These are phyloP conservation scores for Tricholoma furcatifolium DNA, from an alignment of 768 basidiomycete species.

Conservation along the genomic window DNA sequence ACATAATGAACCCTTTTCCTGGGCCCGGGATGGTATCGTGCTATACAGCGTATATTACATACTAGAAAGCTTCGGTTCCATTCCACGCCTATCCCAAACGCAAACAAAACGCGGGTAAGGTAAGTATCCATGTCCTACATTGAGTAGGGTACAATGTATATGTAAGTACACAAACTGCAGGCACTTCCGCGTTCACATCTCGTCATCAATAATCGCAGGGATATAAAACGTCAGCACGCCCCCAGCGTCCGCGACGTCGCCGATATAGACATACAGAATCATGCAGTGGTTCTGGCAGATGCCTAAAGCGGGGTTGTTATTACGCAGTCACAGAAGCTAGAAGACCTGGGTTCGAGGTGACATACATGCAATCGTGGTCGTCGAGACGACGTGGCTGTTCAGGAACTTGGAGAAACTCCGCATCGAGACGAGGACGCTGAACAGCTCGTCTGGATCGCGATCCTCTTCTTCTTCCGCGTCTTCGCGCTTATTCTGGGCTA, in stretches of 20 bases:
- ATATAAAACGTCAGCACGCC: conserved; percentile 89
- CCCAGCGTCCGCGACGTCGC: conserved; percentile 73
- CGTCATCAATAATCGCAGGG: conserved; percentile 71
- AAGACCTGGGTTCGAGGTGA: no score
- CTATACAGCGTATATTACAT: no score
- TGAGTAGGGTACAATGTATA: conserved; percentile 4
- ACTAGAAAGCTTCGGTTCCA: no score
- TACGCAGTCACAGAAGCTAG: no score
- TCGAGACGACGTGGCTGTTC: conserved; percentile 75
- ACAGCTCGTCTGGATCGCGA: conserved; percentile 55
- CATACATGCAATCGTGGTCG: conserved; percentile 83
- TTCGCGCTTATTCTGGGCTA: conserved; percentile 22
- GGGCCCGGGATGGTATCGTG: no score
- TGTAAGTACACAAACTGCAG: neutral
- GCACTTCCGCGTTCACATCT: conserved; percentile 14
- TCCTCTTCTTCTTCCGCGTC: conserved; percentile 40
- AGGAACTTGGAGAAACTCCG: conserved; percentile 81
- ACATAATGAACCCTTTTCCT: no score
- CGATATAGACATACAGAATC: conserved; percentile 88
- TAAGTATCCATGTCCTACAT: no score
- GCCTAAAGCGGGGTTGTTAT: conserved; percentile 56
- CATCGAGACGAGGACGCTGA: conserved; percentile 66
- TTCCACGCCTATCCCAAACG: no score
- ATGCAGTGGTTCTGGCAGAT: conserved; percentile 82
- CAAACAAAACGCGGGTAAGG: no score